Percentiles rank a stretch among this genome's conserved stretches.
These are phyloP conservation scores for Chlamydomonas schloesseri DNA, from an alignment of 139 green algal genomes.

Conservation along the genomic window DNA sequence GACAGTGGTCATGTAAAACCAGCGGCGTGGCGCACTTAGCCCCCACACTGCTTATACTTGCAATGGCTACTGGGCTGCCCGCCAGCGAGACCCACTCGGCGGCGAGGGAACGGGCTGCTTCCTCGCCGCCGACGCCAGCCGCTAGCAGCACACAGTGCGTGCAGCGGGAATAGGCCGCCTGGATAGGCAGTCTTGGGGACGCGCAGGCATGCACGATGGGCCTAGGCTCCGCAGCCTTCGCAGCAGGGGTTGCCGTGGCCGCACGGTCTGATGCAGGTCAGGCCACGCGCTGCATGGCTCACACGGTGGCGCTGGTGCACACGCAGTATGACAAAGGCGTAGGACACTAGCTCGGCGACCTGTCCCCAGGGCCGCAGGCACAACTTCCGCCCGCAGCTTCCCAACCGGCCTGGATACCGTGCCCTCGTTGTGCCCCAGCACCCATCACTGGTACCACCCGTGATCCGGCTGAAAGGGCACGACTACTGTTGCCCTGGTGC, in stretches of 20 bases:
- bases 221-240: background rate
- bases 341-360: background rate
- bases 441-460: constrained; percentile 2
- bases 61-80: too few species aligned
- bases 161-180: background rate
- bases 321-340: background rate
- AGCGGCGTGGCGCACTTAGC: too few species aligned
- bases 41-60: too few species aligned
- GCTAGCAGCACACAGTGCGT: background rate
- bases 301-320: background rate
- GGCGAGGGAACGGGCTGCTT: background rate
- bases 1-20: too few species aligned
- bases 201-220: background rate
- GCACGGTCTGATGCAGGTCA: background rate
- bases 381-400: background rate
- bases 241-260: background rate
- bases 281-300: background rate
- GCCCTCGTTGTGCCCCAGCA: background rate
- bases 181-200: background rate
- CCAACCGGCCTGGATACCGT: background rate
- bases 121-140: background rate
- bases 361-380: background rate
- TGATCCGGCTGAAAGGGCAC: constrained; percentile 17
- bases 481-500: constrained; percentile 12
- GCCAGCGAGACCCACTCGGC: too few species aligned